Evolutionary conservation across 441 rosid species (phyloP).

Genomic region (Jatropha multifida): DNA sequence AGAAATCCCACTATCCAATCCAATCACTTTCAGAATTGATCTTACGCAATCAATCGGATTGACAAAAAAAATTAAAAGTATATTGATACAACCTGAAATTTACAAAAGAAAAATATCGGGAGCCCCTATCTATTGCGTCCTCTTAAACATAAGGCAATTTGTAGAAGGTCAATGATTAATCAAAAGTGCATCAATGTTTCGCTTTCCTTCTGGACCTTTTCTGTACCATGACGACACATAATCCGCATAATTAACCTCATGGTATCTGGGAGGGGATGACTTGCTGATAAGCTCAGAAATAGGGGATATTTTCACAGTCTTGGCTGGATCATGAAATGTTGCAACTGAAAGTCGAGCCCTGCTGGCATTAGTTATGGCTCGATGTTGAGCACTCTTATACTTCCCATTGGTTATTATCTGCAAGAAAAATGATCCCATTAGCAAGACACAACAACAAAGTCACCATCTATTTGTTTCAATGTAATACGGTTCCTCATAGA

Average conservation of each 20-base stretch:
- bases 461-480: not conserved
- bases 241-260: conserved; percentile 55
- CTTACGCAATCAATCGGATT: too few species aligned
- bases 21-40: too few species aligned
- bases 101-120: too few species aligned
- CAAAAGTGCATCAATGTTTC: conserved; percentile 68
- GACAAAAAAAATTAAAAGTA: too few species aligned
- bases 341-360: conserved; percentile 73
- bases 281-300: conserved; percentile 45
- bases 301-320: conserved; percentile 60
- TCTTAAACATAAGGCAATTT: too few species aligned
- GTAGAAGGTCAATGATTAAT: conserved; percentile 17
- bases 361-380: conserved; percentile 64
- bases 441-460: not conserved
- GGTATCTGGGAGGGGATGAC: conserved; percentile 43
- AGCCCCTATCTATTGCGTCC: too few species aligned
- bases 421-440: conserved; percentile 17
- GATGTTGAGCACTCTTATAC: conserved; percentile 68
- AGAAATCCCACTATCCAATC: too few species aligned
- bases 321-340: conserved; percentile 85
- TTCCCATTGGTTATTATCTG: conserved; percentile 83
- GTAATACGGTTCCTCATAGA: not conserved
- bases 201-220: conserved; percentile 77
- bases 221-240: conserved; percentile 81
- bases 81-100: too few species aligned